These are phyloP conservation scores for Mangifera indica DNA, from an alignment of 345 rosid genomes.

Conservation along the genomic window DNA sequence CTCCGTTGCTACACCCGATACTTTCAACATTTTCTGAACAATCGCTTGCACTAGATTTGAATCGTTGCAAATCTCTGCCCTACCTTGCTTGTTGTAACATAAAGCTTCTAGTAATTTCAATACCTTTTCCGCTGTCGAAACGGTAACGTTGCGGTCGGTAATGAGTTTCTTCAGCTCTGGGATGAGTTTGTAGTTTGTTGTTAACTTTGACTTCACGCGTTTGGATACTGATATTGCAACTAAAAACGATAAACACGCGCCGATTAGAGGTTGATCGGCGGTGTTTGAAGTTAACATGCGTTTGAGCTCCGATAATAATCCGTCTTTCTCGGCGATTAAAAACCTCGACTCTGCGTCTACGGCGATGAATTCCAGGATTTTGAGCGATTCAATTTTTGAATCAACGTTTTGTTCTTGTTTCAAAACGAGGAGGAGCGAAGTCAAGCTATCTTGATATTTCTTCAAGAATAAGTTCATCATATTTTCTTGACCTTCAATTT, in stretches of 20 bases:
- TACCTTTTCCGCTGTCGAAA: constrained; percentile 58
- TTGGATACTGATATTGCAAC: constrained; percentile 49
- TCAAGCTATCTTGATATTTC: constrained; percentile 33
- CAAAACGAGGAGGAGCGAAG: constrained; percentile 47
- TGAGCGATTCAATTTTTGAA: constrained; percentile 53
- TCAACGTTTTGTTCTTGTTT: constrained; percentile 43
- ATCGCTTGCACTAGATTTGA: constrained; percentile 56
- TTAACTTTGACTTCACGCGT: constrained; percentile 44
- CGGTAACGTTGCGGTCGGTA: constrained; percentile 21
- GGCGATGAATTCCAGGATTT: constrained; percentile 60
- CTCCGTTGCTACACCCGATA: constrained; percentile 72
- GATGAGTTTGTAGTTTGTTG: constrained; percentile 39
- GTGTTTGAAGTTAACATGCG: constrained; percentile 42
- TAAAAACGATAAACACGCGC: constrained; percentile 56
- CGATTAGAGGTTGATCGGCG: constrained; percentile 47
- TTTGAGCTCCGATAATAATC: constrained; percentile 41
- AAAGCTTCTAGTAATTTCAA: constrained; percentile 60
- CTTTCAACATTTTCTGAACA: constrained; percentile 64
- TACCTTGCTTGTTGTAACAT: constrained; percentile 64
- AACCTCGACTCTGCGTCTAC: constrained; percentile 50
- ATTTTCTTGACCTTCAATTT: constrained; percentile 37
- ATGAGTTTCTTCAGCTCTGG: constrained; percentile 44
- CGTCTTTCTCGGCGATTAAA: constrained; percentile 54
- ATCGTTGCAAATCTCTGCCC: constrained; percentile 48
- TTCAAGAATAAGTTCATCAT: constrained; percentile 39